Conservation (phyloP, 768 basidiomycete species). For the Cystofilobasidium bisporidii region DNA sequence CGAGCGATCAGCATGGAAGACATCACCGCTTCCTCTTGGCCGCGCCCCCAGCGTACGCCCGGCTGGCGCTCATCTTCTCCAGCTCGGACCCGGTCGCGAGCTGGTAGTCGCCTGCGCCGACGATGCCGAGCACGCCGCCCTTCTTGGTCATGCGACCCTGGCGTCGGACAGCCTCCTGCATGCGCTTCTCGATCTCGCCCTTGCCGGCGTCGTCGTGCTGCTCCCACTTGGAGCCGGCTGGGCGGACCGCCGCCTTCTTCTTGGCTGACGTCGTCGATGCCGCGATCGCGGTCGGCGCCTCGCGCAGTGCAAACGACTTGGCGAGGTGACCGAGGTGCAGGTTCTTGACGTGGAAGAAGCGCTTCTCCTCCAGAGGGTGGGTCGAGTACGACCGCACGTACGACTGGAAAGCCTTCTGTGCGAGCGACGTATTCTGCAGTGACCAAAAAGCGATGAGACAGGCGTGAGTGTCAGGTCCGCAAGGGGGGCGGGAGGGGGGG, state of each 20-base stretch:
- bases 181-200: conserved; percentile 62
- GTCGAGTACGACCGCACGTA: conserved; percentile 96
- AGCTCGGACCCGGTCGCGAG: conserved; percentile 27
- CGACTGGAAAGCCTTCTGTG: conserved; percentile 77
- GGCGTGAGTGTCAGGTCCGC: not conserved
- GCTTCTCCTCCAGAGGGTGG: conserved; percentile 88
- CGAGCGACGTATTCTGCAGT: conserved; percentile 60
- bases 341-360: conserved; percentile 90
- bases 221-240: conserved; percentile 31
- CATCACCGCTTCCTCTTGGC: conserved; percentile 46
- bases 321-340: conserved; percentile 78
- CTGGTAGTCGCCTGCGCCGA: conserved; percentile 39
- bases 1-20: too few species aligned
- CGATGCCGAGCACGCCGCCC: conserved; percentile 48
- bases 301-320: conserved; percentile 39
- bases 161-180: conserved; percentile 72
- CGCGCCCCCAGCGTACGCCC: not conserved
- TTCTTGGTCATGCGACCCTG: conserved; percentile 74
- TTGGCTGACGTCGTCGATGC: conserved; percentile 46
- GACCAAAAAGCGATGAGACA: not conserved
- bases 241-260: conserved; percentile 20
- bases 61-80: conserved; percentile 13
- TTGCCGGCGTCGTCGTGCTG: conserved; percentile 42
- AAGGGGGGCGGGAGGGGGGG: not conserved
- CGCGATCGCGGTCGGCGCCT: conserved; percentile 60